Base-by-base conservation (phyloP, 768 basidiomycete genomes). In the Candolleomyces eurysporus region DNA sequence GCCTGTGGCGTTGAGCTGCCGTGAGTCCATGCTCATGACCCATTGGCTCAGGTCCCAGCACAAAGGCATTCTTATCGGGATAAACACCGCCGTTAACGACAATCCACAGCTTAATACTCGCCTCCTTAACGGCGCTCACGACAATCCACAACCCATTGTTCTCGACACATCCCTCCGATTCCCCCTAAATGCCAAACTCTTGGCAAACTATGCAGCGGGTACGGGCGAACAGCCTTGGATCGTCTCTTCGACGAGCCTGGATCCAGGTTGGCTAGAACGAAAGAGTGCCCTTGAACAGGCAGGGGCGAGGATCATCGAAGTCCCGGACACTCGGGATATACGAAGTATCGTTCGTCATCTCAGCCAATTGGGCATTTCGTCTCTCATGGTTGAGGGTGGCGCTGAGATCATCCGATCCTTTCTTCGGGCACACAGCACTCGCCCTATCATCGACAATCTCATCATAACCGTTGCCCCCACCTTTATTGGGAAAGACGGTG, bases 351-450 rank as follows among this genome's bases (percentile, higher is more conserved):
- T 58, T 46, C 32, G 48, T 32, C 17, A 82, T 95, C 5, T 97
- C 26, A 74, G 73, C n/a, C 72, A 74, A 11, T 75, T 80, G n/a
- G 86, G 84, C 3, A 78, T 96, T 63, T 73, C 74, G 11, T 89
- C 87, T 11, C 76, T 98, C 58, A 99, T 99, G 96, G 91, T 98
- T 6, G 97, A 99, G 76, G 97, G 97, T 57, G 97, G 97, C 16
- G 90, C 93, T 9, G 75, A 76, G 9, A 80, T 99, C 64, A 94
- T 99, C 60, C 78, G 81, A 6, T 86, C 91, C 0, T 92, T 94
- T 75, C 74, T 94, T 14, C 58, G 64, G 8, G 61, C 62, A 11
- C 36, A 36, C 36, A 36, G 36, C 5, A 36, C 36, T 36, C 36
- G 6, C 19, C 60, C 70, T 31, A 62, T 84, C 13, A 79, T 96